Evolutionary conservation across 2,329 filamentous ascomycete species (phyloP).

Genomic region (Sordariomycetes sp.): DNA sequence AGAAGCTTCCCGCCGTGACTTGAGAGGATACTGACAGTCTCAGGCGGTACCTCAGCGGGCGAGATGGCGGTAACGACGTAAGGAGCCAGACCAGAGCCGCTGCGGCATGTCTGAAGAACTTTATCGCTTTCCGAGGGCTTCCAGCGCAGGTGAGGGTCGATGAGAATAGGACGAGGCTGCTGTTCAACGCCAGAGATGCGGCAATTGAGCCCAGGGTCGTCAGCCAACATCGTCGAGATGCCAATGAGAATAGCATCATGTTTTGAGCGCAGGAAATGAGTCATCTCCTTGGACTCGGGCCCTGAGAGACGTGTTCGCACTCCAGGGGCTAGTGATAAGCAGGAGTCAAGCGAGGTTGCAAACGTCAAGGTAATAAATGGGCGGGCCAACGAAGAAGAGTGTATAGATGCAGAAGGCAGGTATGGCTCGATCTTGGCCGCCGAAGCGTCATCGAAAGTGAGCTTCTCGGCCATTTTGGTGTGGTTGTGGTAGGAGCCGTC

Average conservation of each 20-base stretch:
- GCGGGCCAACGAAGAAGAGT: neutral
- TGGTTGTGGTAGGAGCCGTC: too few relatives aligned
- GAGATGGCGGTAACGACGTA: slow-evolving; percentile 54
- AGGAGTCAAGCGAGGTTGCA: slow-evolving; percentile 80
- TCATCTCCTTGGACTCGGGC: slow-evolving; percentile 80
- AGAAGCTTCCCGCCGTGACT: slow-evolving; percentile 45
- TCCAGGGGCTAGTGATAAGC: slow-evolving; percentile 67
- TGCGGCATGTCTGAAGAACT: slow-evolving; percentile 54
- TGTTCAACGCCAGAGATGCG: slow-evolving; percentile 50
- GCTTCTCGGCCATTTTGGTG: slow-evolving; percentile 22
- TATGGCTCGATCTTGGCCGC: slow-evolving; percentile 21
- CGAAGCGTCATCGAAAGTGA: slow-evolving; percentile 20
- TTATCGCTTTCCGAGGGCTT: slow-evolving; percentile 48
- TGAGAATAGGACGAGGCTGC: slow-evolving; percentile 73
- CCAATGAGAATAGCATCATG: slow-evolving; percentile 84
- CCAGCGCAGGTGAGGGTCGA: slow-evolving; percentile 77
- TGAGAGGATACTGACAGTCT: slow-evolving; percentile 31
- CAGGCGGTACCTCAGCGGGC: slow-evolving; percentile 30
- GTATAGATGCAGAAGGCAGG: slow-evolving; percentile 19
- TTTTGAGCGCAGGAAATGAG: slow-evolving; percentile 73
- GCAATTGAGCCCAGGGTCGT: slow-evolving; percentile 81
- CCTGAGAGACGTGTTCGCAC: slow-evolving; percentile 79
- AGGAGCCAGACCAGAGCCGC: slow-evolving; percentile 61
- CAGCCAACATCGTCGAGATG: slow-evolving; percentile 72
- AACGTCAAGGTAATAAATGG: slow-evolving; percentile 75